phyloP scores from a whole-genome alignment of 2,329 filamentous ascomycete species.

The Alternaria angustiovoidea region DNA sequence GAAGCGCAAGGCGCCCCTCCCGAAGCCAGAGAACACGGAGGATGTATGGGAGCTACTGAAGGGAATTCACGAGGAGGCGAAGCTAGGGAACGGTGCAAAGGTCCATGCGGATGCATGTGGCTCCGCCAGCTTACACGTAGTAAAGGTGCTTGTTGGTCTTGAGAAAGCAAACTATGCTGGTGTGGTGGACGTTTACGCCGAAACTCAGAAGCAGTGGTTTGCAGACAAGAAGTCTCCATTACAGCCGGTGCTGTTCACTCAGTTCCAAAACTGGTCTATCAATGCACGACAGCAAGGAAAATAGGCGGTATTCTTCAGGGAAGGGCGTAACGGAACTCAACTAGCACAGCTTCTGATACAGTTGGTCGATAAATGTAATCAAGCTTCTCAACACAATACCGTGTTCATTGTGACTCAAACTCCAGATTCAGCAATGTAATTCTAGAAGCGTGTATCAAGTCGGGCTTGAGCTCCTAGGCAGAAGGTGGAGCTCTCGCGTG shows the following conservation, averaged over 20 bases:
- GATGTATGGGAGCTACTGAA: constrained; percentile 66
- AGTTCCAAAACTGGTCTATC: constrained; percentile 57
- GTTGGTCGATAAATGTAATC: neutral
- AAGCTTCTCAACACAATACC: neutral
- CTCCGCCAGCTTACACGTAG: constrained; percentile 72
- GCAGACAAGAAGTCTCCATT: constrained; percentile 52
- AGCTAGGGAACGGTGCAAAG: constrained; percentile 69
- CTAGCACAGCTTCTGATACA: neutral
- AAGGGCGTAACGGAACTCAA: neutral
- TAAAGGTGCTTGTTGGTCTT: constrained; percentile 66
- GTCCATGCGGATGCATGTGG: constrained; percentile 79
- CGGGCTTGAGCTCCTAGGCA: neutral
- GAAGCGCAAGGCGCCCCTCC: constrained; percentile 57
- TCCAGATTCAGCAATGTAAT: neutral
- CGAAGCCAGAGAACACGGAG: constrained; percentile 54
- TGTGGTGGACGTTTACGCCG: constrained; percentile 53
- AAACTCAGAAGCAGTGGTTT: constrained; percentile 56
- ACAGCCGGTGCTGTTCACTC: constrained; percentile 55
- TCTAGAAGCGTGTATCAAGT: neutral
- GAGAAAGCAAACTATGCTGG: constrained; percentile 51
- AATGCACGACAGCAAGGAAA: constrained; percentile 37
- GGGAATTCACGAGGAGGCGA: constrained; percentile 73
- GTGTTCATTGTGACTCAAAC: neutral
- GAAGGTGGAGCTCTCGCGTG: constrained; percentile 2
- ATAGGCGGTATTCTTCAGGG: constrained; percentile 14